Evolutionary conservation across 345 rosid genomes (phyloP), one percentile per base, ranked within the genome.

Genomic region (Linum lewisii): DNA sequence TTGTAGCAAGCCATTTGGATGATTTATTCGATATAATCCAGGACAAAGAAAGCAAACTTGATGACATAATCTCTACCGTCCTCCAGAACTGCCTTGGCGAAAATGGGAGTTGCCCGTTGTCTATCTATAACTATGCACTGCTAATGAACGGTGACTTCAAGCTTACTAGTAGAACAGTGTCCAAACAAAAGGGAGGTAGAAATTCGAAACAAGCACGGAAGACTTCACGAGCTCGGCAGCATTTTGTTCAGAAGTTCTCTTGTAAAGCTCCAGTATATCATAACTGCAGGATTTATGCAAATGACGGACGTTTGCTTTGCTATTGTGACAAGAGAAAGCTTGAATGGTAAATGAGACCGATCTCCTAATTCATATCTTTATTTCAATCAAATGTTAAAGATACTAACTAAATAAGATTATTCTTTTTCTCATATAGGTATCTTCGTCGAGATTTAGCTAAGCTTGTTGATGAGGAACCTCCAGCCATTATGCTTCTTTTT

Each of bases 221-320:
- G 79, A 71, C 88, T 55, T 89, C 99, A 54, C 74, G 95, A 66
- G 79, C 99, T 51, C 74, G 95, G 64, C 78, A 84, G 58, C 76
- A 83, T 56, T 93, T 93, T 65, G 95, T 89, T 61, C 81, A 85
- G 71, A 93, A 88, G 54, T 87, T 93, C 75, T 89, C 99, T 38
- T 89, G 99, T 86, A 93, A 93, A 71, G 73, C 97, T 78, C 97
- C 95, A 1, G 99, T 87, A 51, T 93, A 93, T 69, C 97, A 89
- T 73, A 89, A 93, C 59, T 93, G 95, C 71, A 78, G 94, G 82
- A 89, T 93, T 75, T 93, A 75, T 66, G 97, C 99, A 59, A 84
- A 80, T 64, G 99, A 93, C 80, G 97, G 91, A 16, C 78, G 95
- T 47, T 63, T 93, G 68, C 87, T 93, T 72, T 93, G 99, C 73